A percentile compares a stretch with the other conserved stretches of the same genome.
Evolutionary conservation across 768 basidiomycete species (phyloP).

Genomic region (Boletus edulis): DNA sequence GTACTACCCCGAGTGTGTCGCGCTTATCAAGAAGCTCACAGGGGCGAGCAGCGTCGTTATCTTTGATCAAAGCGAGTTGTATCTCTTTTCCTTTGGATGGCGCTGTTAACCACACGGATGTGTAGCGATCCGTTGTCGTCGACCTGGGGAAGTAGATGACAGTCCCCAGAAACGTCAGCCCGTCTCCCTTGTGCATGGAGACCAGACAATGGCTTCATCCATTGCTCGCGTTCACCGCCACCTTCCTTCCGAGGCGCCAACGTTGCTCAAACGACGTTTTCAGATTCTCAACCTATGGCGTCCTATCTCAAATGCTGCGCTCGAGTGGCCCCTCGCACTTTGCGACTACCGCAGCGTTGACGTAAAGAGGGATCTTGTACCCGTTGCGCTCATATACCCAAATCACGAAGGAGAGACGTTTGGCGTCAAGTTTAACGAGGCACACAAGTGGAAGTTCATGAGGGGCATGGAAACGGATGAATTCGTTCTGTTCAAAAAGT

Average conservation of each 20-base stretch:
- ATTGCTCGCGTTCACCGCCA: conserved; percentile 43
- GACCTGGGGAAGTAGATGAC: conserved; percentile 36
- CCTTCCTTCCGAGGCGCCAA: conserved; percentile 40
- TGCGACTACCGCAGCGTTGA: conserved; percentile 48
- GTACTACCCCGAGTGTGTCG: conserved; percentile 40
- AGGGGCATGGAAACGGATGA: conserved; percentile 44
- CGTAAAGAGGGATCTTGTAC: conserved; percentile 34
- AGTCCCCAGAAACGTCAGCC: conserved; percentile 43
- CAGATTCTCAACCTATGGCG: conserved; percentile 58
- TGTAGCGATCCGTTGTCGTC: conserved; percentile 42
- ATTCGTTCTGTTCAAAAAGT: conserved; percentile 50
- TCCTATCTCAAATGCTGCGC: conserved; percentile 44
- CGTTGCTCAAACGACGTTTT: conserved; percentile 42
- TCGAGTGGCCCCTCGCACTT: conserved; percentile 48
- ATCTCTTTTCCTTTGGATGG: neutral
- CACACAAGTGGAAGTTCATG: conserved; percentile 46
- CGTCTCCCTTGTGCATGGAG: conserved; percentile 41
- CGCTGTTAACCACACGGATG: neutral
- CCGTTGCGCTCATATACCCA: conserved; percentile 39
- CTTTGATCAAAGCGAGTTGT: conserved; percentile 40
- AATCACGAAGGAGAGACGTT: conserved; percentile 45
- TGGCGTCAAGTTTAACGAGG: conserved; percentile 36
- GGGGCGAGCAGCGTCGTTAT: conserved; percentile 39
- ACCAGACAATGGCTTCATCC: conserved; percentile 43
- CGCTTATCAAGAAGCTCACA: conserved; percentile 37